A percentile compares a stretch with the other conserved stretches of the same genome.
These are phyloP conservation scores for Hericium coralloides DNA, from an alignment of 768 basidiomycete species.

Conservation along the genomic window DNA sequence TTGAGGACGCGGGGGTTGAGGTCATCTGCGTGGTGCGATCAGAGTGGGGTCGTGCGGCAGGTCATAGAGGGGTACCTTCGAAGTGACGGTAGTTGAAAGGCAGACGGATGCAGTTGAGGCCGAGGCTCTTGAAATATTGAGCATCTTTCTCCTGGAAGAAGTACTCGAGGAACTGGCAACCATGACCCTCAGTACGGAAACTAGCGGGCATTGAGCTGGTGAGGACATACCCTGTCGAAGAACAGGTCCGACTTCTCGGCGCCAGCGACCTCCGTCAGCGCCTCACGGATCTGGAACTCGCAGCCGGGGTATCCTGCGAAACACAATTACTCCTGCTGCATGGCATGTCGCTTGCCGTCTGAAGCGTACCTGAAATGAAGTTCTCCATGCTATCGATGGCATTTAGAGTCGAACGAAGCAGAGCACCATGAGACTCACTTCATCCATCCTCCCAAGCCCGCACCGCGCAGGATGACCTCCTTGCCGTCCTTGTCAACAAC, in stretches of 20 bases:
- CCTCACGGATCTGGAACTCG: constrained; percentile 69
- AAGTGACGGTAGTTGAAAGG: constrained; percentile 72
- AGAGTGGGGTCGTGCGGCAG: neutral
- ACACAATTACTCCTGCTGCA: neutral
- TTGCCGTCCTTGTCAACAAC: constrained; percentile 49
- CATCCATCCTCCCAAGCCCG: constrained; percentile 83
- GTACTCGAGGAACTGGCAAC: constrained; percentile 63
- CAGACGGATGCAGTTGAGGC: constrained; percentile 72
- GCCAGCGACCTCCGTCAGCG: constrained; percentile 58
- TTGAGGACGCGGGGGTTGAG: constrained; percentile 74
- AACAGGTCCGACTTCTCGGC: constrained; percentile 63
- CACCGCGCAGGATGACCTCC: constrained; percentile 56
- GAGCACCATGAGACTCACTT: constrained; percentile 41
- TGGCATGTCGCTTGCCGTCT: neutral
- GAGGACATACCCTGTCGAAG: constrained; percentile 62
- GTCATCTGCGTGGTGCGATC: constrained; percentile 39
- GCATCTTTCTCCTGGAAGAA: constrained; percentile 77
- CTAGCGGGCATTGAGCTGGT: neutral
- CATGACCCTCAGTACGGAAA: neutral
- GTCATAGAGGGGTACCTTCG: constrained; percentile 33
- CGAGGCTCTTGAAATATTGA: constrained; percentile 66
- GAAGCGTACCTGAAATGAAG: constrained; percentile 48
- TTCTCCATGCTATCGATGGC: constrained; percentile 55
- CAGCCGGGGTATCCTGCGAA: constrained; percentile 65
- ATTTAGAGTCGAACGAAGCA: neutral